Evolutionary conservation across 306 rosid species (phyloP).

Genomic region (Dalbergia cultrata): DNA sequence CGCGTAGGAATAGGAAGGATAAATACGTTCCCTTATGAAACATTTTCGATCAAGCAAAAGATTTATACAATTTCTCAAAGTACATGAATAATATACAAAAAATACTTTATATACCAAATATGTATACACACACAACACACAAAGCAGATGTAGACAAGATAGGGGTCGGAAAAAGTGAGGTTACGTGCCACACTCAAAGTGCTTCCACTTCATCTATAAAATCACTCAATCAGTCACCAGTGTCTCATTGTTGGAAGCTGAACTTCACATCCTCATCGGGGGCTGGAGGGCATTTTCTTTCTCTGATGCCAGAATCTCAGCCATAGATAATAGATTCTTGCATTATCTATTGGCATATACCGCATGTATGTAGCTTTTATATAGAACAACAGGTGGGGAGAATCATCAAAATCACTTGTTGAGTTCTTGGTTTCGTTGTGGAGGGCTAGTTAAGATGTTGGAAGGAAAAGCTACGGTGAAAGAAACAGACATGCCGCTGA

Average conservation of each 20-base stretch:
- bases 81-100: too few species aligned
- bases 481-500: constrained; percentile 79
- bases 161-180: background rate
- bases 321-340: constrained; percentile 46
- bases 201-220: constrained; percentile 23
- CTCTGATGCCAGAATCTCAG: constrained; percentile 33
- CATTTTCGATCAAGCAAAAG: background rate
- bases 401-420: background rate
- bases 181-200: constrained; percentile 51
- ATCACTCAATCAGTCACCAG: background rate
- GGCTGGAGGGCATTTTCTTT: background rate
- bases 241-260: background rate
- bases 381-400: background rate
- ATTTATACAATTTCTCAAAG: too few species aligned
- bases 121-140: too few species aligned
- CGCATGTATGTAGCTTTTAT: background rate
- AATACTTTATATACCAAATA: too few species aligned
- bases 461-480: constrained; percentile 78
- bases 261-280: background rate
- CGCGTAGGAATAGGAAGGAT: background rate
- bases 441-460: constrained; percentile 61
- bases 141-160: constrained; percentile 26
- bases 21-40: background rate
- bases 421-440: constrained; percentile 28
- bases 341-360: background rate